Percentiles rank a stretch among this genome's conserved stretches.
These are phyloP conservation scores for Salinomyces thailandicus DNA, from an alignment of 2,329 filamentous ascomycete species.

Conservation along the genomic window DNA sequence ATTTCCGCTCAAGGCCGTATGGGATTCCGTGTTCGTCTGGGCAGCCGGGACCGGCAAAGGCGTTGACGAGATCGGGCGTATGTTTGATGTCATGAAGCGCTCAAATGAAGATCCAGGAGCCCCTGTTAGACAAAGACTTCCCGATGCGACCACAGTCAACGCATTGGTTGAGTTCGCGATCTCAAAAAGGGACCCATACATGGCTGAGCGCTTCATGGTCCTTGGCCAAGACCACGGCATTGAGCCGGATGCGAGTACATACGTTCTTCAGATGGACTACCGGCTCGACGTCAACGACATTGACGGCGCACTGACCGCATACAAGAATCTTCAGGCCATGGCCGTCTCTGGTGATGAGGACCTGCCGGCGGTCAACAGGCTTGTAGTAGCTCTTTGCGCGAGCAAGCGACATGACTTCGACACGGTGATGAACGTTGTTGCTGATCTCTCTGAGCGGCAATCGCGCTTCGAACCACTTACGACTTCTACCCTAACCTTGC, in stretches of 20 bases:
- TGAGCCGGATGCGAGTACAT: slow-evolving; percentile 57
- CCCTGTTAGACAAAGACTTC: slow-evolving; percentile 37
- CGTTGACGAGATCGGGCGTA: slow-evolving; percentile 60
- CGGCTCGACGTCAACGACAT: slow-evolving; percentile 63
- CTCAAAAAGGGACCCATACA: slow-evolving; percentile 55
- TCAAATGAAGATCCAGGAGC: slow-evolving; percentile 22
- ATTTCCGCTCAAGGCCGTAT: slow-evolving; percentile 32
- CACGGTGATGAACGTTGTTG: slow-evolving; percentile 60
- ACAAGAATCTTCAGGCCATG: slow-evolving; percentile 49
- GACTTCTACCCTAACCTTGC: slow-evolving; percentile 58
- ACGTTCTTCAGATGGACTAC: slow-evolving; percentile 64
- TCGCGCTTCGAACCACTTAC: slow-evolving; percentile 63
- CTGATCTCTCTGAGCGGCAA: slow-evolving; percentile 60
- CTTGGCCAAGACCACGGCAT: slow-evolving; percentile 58
- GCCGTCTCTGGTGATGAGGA: slow-evolving; percentile 50
- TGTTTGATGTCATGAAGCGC: slow-evolving; percentile 55
- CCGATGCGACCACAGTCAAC: slow-evolving; percentile 67
- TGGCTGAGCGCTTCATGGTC: slow-evolving; percentile 62
- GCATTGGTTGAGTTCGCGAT: slow-evolving; percentile 62
- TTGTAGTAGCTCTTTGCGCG: slow-evolving; percentile 58
- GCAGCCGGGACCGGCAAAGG: slow-evolving; percentile 61
- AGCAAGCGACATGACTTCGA: slow-evolving; percentile 54
- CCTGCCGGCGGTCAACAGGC: slow-evolving; percentile 55
- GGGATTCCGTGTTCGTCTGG: slow-evolving; percentile 68
- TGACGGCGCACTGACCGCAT: slow-evolving; percentile 56